Evolutionary conservation across 305 asterid genomes (phyloP).

Genomic region (Rubia balearica): DNA sequence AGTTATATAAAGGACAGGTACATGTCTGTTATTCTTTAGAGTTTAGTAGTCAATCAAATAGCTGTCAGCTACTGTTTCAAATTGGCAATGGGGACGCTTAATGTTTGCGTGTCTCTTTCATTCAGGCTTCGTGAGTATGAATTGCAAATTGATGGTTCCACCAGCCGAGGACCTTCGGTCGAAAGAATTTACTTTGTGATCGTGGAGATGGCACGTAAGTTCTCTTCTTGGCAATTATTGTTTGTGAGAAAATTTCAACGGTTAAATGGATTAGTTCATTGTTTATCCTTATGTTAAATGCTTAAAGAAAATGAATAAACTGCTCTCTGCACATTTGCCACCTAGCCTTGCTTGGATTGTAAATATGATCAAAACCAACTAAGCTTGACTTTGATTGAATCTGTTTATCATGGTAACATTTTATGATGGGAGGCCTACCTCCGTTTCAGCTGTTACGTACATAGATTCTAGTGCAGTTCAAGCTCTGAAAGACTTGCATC

Average conservation of each 20-base stretch:
- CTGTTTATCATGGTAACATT: not conserved
- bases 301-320: not conserved
- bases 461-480: constrained; percentile 94
- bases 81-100: constrained; percentile 3
- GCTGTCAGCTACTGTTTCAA: not conserved
- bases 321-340: not conserved
- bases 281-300: not conserved
- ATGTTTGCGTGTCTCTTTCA: not conserved
- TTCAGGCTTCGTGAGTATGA: constrained; percentile 86
- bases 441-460: constrained; percentile 76
- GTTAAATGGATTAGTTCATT: constrained; percentile 6
- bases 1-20: constrained; percentile 94
- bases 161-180: constrained; percentile 81
- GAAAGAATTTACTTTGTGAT: constrained; percentile 70
- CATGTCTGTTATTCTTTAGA: constrained; percentile 6
- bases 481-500: constrained; percentile 80
- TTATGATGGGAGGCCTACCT: constrained; percentile 12
- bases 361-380: not conserved
- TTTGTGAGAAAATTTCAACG: constrained; percentile 6
- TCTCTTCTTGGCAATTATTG: constrained; percentile 14
- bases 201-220: constrained; percentile 98
- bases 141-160: constrained; percentile 46
- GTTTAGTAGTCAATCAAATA: not conserved
- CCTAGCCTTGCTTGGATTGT: not conserved
- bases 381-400: no score